phyloP scores from a whole-genome alignment of 352 stramenopile species.

The Phytopythium chamaehyphon region DNA sequence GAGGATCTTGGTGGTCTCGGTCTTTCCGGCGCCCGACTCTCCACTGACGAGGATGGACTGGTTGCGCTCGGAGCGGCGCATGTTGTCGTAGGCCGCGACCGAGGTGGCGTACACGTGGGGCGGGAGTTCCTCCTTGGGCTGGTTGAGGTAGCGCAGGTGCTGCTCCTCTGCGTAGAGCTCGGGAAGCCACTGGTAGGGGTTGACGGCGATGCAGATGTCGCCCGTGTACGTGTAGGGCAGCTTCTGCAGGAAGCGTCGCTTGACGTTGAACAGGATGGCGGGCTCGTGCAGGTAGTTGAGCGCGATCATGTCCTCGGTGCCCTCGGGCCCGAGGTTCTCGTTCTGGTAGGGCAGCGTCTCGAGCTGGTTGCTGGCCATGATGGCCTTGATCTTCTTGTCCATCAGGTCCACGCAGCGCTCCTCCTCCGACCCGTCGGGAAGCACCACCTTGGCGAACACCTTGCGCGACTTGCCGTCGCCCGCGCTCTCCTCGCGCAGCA shows the following conservation, averaged over 20 bases:
- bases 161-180: constrained; percentile 81
- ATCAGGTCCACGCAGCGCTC: constrained; percentile 77
- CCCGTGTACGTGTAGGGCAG: constrained; percentile 96
- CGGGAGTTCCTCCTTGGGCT: constrained; percentile 48
- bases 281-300: constrained; percentile 90
- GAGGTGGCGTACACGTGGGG: constrained; percentile 74
- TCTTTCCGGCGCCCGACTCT: constrained; percentile 85
- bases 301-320: constrained; percentile 85
- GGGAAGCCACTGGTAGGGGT: constrained; percentile 92
- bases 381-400: constrained; percentile 52
- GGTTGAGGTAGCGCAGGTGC: constrained; percentile 63
- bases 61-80: constrained; percentile 57
- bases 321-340: constrained; percentile 45
- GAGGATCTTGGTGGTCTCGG: constrained; percentile 88
- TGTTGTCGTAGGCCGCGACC: constrained; percentile 64
- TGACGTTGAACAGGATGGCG: constrained; percentile 91
- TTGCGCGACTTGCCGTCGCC: constrained; percentile 46
- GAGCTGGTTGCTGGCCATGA: constrained; percentile 61
- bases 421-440: constrained; percentile 20
- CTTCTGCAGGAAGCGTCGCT: constrained; percentile 75
- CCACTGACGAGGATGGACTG: constrained; percentile 87
- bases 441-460: constrained; percentile 6
- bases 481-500: constrained; percentile 58
- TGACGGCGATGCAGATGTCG: constrained; percentile 96
- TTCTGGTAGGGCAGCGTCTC: constrained; percentile 80